Evolutionary conservation across 2,329 filamentous ascomycete genomes (phyloP).

Genomic region (Arthroderma uncinatum): DNA sequence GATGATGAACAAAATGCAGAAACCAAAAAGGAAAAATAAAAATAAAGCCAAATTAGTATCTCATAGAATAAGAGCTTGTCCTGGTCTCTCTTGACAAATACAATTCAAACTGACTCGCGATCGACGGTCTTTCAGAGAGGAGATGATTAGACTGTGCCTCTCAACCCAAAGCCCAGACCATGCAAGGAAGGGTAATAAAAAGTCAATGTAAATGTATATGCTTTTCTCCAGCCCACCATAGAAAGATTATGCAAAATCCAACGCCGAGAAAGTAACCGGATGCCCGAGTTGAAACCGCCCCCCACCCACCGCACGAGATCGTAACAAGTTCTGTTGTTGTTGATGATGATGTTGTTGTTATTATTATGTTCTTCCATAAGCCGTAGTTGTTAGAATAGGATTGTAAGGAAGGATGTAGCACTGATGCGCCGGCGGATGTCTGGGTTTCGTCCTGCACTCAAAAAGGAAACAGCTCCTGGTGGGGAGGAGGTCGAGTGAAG

Average conservation of each 20-base stretch:
- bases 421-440: neutral
- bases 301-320: neutral
- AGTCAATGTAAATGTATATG: neutral
- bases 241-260: neutral
- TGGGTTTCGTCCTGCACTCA: neutral
- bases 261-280: constrained; percentile 2
- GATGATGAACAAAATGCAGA: neutral
- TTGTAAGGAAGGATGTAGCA: neutral
- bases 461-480: neutral
- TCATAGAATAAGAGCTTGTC: neutral
- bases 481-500: neutral
- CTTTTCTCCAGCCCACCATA: neutral
- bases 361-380: neutral
- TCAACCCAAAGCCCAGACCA: neutral
- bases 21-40: neutral
- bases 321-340: neutral
- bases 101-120: neutral
- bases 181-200: constrained; percentile 1
- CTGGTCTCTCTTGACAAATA: constrained; percentile 3
- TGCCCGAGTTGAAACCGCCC: neutral
- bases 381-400: neutral
- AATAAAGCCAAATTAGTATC: neutral
- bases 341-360: too few species aligned
- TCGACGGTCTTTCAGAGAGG: neutral
- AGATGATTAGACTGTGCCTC: neutral